Evolutionary conservation across 1,284 basidiomycete species (phyloP).

Genomic region (Pterula multifida): DNA sequence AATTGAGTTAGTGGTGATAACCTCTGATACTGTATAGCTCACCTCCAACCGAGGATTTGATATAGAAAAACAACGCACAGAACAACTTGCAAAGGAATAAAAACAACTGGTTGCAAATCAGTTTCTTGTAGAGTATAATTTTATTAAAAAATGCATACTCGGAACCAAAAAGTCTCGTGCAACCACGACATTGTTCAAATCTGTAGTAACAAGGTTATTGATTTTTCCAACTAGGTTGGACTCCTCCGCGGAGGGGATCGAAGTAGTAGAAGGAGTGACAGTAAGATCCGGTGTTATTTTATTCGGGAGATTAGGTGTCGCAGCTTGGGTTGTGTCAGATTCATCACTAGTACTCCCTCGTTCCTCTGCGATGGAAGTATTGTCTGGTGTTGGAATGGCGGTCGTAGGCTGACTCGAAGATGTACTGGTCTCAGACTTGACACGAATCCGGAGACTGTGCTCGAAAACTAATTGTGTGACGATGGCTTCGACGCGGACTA

Average conservation of each 20-base stretch:
- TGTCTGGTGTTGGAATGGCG: conserved; percentile 6
- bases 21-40: background rate
- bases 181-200: conserved; percentile 13
- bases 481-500: conserved; percentile 32
- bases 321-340: conserved; percentile 5
- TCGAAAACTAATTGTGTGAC: conserved; percentile 63
- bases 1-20: background rate
- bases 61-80: conserved; percentile 32
- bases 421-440: conserved; percentile 35
- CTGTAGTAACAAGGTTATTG: conserved; percentile 15
- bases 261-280: background rate
- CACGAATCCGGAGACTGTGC: conserved; percentile 54
- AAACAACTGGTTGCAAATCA: conserved; percentile 2
- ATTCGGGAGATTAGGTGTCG: conserved; percentile 4
- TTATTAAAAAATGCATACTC: conserved; percentile 5
- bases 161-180: conserved; percentile 12
- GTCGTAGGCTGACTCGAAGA: conserved; percentile 10
- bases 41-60: conserved; percentile 33
- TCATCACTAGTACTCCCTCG: conserved; percentile 2
- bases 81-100: conserved; percentile 16
- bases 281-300: background rate
- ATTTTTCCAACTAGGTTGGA: conserved; percentile 13
- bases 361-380: background rate
- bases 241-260: conserved; percentile 3
- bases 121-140: background rate